Evolutionary conservation across 345 rosid genomes (phyloP).

Genomic region (Syzygium aromaticum): DNA sequence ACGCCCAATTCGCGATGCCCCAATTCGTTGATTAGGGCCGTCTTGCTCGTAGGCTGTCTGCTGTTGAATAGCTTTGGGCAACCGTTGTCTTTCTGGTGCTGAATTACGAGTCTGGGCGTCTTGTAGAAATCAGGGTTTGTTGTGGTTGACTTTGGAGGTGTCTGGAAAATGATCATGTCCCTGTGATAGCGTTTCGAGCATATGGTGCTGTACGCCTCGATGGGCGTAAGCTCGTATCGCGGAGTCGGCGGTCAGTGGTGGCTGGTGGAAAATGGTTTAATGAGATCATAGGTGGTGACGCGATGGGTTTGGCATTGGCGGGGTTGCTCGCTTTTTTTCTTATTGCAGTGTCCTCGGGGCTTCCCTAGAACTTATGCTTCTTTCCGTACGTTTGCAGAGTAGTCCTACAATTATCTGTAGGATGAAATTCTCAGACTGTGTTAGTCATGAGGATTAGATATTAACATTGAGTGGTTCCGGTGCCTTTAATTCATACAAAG

Average conservation of each 20-base stretch:
- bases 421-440: background rate
- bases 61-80: background rate
- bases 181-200: background rate
- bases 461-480: background rate
- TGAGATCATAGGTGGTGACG: background rate
- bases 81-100: background rate
- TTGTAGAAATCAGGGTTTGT: background rate
- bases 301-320: background rate
- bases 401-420: background rate
- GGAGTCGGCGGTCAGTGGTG: background rate
- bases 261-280: background rate
- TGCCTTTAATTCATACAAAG: background rate
- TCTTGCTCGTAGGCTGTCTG: background rate
- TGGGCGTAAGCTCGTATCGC: background rate
- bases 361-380: background rate
- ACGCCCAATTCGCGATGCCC: background rate
- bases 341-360: background rate
- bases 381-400: background rate
- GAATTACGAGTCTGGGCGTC: background rate
- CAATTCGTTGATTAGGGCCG: background rate
- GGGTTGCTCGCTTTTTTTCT: background rate
- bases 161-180: background rate
- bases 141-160: background rate
- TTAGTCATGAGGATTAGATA: background rate
- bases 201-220: background rate